These are phyloP conservation scores for Aegilops bicornis DNA, from an alignment of 176 grass and related monocot species.

Conservation along the genomic window DNA sequence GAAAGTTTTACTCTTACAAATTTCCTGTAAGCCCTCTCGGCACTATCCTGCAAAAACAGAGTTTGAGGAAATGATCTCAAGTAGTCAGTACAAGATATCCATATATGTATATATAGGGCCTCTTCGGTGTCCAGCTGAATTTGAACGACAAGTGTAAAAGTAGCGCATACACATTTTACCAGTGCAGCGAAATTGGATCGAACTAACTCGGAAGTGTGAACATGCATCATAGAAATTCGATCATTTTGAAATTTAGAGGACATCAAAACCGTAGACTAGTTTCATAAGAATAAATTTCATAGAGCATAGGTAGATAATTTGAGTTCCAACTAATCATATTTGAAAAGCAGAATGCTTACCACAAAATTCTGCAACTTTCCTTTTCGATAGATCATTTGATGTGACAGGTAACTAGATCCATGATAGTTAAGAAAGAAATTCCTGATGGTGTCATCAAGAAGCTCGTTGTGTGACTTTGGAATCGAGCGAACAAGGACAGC, in stretches of 20 bases:
- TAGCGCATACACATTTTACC: too few relatives aligned
- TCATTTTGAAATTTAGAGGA: background rate
- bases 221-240: too few relatives aligned
- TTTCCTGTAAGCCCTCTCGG: conserved; percentile 71
- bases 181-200: too few relatives aligned
- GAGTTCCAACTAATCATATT: background rate
- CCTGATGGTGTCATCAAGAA: conserved; percentile 66
- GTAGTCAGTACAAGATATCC: background rate
- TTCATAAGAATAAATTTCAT: conserved; percentile 14
- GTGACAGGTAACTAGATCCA: conserved; percentile 87
- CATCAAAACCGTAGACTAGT: background rate
- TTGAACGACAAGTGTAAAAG: too few relatives aligned
- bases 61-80: conserved; percentile 15
- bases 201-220: too few relatives aligned
- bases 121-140: too few relatives aligned
- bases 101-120: background rate
- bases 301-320: background rate
- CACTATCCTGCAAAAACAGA: conserved; percentile 58
- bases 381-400: conserved; percentile 74
- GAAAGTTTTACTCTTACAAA: conserved; percentile 62
- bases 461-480: conserved; percentile 55
- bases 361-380: conserved; percentile 76
- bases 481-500: conserved; percentile 80
- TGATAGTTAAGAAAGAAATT: conserved; percentile 93
- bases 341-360: conserved; percentile 37